Evolutionary conservation across 768 basidiomycete genomes (phyloP), one percentile per base, ranked within the genome.

Genomic region (Lactifluus piperatus): DNA sequence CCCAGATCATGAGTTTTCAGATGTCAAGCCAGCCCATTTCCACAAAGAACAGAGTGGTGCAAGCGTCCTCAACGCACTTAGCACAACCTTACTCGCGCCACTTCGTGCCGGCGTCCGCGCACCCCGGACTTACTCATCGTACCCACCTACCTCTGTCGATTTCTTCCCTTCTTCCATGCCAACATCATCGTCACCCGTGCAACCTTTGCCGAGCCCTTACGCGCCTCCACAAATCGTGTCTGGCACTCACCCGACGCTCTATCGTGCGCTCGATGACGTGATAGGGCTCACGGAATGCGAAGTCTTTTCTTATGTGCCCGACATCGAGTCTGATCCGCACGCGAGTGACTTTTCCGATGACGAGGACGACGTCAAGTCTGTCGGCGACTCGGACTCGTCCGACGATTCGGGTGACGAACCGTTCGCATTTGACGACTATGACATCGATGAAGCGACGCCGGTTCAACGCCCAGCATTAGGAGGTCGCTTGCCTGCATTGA

Each of bases 1-100:
- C 70, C 95, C 95, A 2, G 95, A 98, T 80, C 82, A 97, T 75
- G 94, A 97, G 69, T 99, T 98, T 76, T 90, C 91, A 7, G 87
- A 91, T 70, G 87, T 97, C 52, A 83, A 88, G 27, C 90, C 94
- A 0, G 85, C 86, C 10, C 88, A 95, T 66, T 99, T 99, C 73
- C 84, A 81, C 69, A 86, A 86, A 58, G 91, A 94, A 71, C 69
- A 81, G 71, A 85, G 77, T 39, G 79, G 79, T 32, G 88, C 89
- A 3, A 79, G 74, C 70, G 89, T 95, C 44, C 82, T 95, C 58
- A 88, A 89, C 68, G 82, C 89, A 2, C 82, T 94, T 60, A 89
- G 88, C 72, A 88, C 83, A 57, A 91, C 92, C 24, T 78, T 94
- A 26, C 75, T 88, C 45, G 83, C 86, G 24, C 88, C 86, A 3